phyloP scores from a whole-genome alignment of 148 eudicot genomes.

The Salicornia ramosissima region DNA sequence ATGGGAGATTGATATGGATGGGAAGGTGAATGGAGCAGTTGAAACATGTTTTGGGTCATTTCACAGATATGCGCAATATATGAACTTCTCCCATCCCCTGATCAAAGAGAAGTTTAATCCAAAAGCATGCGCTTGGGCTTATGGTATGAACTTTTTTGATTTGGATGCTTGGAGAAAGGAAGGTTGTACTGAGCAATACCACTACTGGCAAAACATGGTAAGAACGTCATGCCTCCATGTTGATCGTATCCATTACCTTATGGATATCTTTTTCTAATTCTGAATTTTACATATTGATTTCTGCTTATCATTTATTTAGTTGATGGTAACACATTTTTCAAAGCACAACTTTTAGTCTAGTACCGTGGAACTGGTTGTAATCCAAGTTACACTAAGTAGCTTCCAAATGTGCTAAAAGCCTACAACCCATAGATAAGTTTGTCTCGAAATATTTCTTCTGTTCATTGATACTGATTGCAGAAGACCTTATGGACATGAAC shows the following conservation, averaged over 20 bases:
- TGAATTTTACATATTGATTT: neutral
- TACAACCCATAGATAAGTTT: neutral
- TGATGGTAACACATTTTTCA: neutral
- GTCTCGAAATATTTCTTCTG: neutral
- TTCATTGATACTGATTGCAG: neutral
- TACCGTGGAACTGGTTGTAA: too few relatives aligned
- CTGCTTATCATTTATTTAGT: neutral
- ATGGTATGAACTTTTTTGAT: slow-evolving; percentile 97
- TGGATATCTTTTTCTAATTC: neutral
- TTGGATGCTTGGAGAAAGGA: slow-evolving; percentile 97
- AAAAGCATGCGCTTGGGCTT: slow-evolving; percentile 98
- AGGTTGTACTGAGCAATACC: slow-evolving; percentile 90
- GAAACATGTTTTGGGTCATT: slow-evolving; percentile 97
- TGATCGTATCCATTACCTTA: neutral
- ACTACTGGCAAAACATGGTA: slow-evolving; percentile 97
- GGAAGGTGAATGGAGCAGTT: slow-evolving; percentile 93
- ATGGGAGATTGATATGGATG: slow-evolving; percentile 96
- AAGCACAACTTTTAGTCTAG: neutral
- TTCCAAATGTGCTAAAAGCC: neutral
- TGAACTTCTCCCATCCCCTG: slow-evolving; percentile 94
- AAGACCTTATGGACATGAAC: neutral
- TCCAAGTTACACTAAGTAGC: neutral
- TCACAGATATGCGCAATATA: slow-evolving; percentile 90
- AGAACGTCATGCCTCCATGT: slow-evolving; percentile 18
- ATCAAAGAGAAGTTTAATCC: slow-evolving; percentile 85